Conservation (phyloP, 2,329 filamentous ascomycete species). For the Aspergillus vadensis region DNA sequence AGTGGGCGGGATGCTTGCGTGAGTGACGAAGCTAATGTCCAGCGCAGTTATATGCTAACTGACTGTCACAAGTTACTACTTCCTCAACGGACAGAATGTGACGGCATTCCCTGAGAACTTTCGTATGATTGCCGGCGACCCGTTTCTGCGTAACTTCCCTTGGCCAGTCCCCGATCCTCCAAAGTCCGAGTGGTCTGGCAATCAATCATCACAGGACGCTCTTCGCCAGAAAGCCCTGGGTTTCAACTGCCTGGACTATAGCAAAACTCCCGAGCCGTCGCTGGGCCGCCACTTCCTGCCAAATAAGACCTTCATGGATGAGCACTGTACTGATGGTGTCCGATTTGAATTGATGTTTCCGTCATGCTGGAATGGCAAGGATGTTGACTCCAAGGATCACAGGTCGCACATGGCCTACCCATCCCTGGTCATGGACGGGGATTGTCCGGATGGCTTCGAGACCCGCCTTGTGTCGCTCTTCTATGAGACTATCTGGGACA, state of each 20-base stretch:
- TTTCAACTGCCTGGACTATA: slow-evolving; percentile 94
- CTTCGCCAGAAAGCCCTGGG: slow-evolving; percentile 81
- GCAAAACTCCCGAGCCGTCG: slow-evolving; percentile 64
- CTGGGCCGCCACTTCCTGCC: slow-evolving; percentile 82
- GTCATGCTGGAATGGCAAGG: slow-evolving; percentile 81
- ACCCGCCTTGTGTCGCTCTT: slow-evolving; percentile 73
- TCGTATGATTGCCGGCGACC: slow-evolving; percentile 79
- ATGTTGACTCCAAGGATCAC: slow-evolving; percentile 57
- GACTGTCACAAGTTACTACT: slow-evolving; percentile 69
- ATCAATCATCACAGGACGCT: slow-evolving; percentile 68
- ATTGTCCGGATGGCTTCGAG: slow-evolving; percentile 70
- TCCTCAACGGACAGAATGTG: slow-evolving; percentile 67
- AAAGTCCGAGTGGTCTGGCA: slow-evolving; percentile 69
- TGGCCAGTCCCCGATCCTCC: slow-evolving; percentile 67
- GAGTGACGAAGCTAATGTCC: slow-evolving; percentile 46
- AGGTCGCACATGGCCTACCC: slow-evolving; percentile 75
- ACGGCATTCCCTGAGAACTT: slow-evolving; percentile 76
- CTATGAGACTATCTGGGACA: slow-evolving; percentile 84
- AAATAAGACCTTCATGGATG: slow-evolving; percentile 75
- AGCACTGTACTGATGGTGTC: slow-evolving; percentile 77
- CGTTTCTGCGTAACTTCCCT: slow-evolving; percentile 67
- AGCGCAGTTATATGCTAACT: slow-evolving; percentile 1
- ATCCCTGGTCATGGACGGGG: slow-evolving; percentile 71
- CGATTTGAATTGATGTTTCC: slow-evolving; percentile 86
- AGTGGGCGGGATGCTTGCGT: slow-evolving; percentile 82